A percentile compares a stretch with the other conserved stretches of the same genome.
These are phyloP conservation scores for Samsoniella hepiali DNA, from an alignment of 2,329 filamentous ascomycete species.

Conservation along the genomic window DNA sequence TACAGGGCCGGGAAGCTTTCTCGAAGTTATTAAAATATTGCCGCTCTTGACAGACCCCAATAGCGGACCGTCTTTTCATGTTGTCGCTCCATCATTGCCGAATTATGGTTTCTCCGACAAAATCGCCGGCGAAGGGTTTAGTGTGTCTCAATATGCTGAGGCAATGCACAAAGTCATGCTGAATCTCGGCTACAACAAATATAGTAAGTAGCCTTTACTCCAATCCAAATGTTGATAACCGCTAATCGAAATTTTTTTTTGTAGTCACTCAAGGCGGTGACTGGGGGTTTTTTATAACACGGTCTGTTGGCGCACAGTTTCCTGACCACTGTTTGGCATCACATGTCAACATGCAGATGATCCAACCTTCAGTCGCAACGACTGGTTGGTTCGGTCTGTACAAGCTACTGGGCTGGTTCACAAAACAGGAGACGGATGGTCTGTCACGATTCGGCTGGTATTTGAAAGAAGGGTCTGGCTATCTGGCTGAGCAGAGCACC, in stretches of 20 bases:
- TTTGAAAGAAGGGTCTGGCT: constrained; percentile 44
- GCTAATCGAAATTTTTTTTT: background rate
- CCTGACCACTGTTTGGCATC: constrained; percentile 49
- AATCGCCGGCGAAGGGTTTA: constrained; percentile 30
- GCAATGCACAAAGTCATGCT: constrained; percentile 66
- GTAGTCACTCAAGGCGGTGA: constrained; percentile 58
- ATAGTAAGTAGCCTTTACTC: constrained; percentile 25
- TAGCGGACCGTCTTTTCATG: constrained; percentile 45
- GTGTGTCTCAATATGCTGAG: constrained; percentile 43
- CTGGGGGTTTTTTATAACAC: constrained; percentile 64
- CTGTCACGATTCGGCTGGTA: constrained; percentile 57
- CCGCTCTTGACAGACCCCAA: constrained; percentile 38
- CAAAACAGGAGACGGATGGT: constrained; percentile 46
- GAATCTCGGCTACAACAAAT: constrained; percentile 53
- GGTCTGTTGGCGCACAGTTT: constrained; percentile 55
- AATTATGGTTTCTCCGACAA: constrained; percentile 43
- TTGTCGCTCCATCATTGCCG: constrained; percentile 58
- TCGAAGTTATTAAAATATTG: constrained; percentile 64
- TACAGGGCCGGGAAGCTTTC: constrained; percentile 64
- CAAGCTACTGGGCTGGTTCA: constrained; percentile 13
- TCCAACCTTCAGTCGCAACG: constrained; percentile 34
- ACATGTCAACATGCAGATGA: constrained; percentile 52
- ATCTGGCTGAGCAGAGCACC: constrained; percentile 46
- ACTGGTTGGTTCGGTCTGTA: constrained; percentile 39
- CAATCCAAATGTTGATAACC: accelerated